Evolutionary conservation across 2,329 filamentous ascomycete genomes (phyloP).

Genomic region (Paecilomyces sp.): DNA sequence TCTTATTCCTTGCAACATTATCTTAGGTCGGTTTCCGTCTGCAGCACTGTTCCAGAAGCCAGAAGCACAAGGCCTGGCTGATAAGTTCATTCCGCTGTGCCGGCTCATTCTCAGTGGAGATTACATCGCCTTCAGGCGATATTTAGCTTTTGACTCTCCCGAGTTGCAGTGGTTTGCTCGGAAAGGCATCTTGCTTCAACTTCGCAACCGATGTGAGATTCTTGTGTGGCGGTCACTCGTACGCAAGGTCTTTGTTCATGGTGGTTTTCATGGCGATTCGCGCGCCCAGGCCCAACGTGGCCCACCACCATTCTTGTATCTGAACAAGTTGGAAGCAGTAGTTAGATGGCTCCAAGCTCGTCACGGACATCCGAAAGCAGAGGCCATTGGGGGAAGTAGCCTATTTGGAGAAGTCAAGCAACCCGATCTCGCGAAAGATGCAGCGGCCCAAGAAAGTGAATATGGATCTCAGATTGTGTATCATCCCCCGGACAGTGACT

Average conservation of each 20-base stretch:
- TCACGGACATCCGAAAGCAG: slow-evolving; percentile 10
- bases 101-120: slow-evolving; percentile 66
- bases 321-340: slow-evolving; percentile 59
- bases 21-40: slow-evolving; percentile 77
- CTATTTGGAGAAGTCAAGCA: neutral
- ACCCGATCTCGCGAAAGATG: slow-evolving; percentile 3
- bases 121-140: slow-evolving; percentile 63
- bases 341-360: slow-evolving; percentile 56
- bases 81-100: slow-evolving; percentile 68
- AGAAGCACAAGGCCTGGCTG: slow-evolving; percentile 58
- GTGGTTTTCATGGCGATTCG: slow-evolving; percentile 59
- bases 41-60: slow-evolving; percentile 58
- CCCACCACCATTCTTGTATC: slow-evolving; percentile 64
- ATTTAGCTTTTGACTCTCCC: slow-evolving; percentile 48
- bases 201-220: slow-evolving; percentile 70
- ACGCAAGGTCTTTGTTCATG: slow-evolving; percentile 69
- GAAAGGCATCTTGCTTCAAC: slow-evolving; percentile 66
- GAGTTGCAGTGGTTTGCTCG: slow-evolving; percentile 67
- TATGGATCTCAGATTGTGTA: slow-evolving; percentile 23
- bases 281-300: slow-evolving; percentile 36
- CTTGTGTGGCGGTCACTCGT: slow-evolving; percentile 79
- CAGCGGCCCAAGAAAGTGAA: slow-evolving; percentile 6
- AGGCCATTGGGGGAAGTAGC: neutral
- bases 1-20: slow-evolving; percentile 73
- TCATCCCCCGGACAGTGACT: slow-evolving; percentile 26